Percentiles rank a stretch among this genome's conserved stretches.
Evolutionary conservation across 352 stramenopile species (phyloP).

Genomic region (Globisporangium perplexum): DNA sequence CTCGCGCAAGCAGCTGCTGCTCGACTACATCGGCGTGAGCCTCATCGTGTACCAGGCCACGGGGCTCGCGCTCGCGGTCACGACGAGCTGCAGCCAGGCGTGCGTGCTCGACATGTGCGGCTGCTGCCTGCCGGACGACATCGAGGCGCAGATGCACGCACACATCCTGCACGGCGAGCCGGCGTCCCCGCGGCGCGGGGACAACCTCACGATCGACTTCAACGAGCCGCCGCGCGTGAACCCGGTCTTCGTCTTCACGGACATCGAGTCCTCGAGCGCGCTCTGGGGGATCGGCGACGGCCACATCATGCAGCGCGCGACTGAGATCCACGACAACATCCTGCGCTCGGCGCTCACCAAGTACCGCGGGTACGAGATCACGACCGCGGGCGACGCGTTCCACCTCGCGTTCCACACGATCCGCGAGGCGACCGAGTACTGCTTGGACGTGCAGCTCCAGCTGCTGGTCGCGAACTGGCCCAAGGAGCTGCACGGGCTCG

Average conservation of each 20-base stretch:
- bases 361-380: constrained; percentile 72
- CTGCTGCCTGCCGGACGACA: constrained; percentile 38
- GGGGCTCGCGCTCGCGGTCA: constrained; percentile 26
- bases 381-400: constrained; percentile 64
- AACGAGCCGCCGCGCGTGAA: constrained; percentile 24
- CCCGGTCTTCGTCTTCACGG: constrained; percentile 75
- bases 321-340: constrained; percentile 62
- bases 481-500: constrained; percentile 36
- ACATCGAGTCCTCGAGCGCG: constrained; percentile 74
- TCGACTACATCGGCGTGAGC: constrained; percentile 35
- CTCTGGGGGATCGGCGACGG: constrained; percentile 50
- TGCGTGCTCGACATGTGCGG: constrained; percentile 37
- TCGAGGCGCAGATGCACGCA: constrained; percentile 24
- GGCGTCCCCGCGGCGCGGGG: constrained; percentile 5
- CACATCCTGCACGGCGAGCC: constrained; percentile 5
- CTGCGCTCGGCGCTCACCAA: constrained; percentile 42
- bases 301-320: constrained; percentile 55
- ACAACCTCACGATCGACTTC: constrained; percentile 5
- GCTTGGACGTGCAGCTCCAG: constrained; percentile 50
- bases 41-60: constrained; percentile 35
- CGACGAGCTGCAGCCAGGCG: constrained; percentile 37
- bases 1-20: background rate
- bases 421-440: constrained; percentile 57
- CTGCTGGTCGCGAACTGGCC: constrained; percentile 60
- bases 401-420: constrained; percentile 71